Conservation (phyloP, 768 basidiomycete species). For the Coprinellus aureogranulatus region DNA sequence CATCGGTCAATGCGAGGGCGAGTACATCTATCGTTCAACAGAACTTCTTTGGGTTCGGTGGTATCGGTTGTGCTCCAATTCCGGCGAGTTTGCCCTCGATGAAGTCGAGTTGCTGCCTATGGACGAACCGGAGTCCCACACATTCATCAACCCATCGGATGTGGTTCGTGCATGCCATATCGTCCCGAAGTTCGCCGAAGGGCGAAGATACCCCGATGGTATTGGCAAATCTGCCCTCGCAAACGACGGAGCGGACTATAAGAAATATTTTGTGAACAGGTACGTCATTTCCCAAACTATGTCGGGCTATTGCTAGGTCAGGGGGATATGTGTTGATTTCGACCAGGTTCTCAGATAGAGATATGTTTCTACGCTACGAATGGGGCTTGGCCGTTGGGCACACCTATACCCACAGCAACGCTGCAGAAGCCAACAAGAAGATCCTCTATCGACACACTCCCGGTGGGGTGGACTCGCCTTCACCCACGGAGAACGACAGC, state of each 20-base stretch:
- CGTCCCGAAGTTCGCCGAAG: neutral
- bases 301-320: too few species aligned
- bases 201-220: neutral
- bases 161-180: neutral
- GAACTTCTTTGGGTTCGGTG: constrained; percentile 2
- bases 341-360: neutral
- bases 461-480: too few species aligned
- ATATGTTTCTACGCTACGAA: constrained; percentile 1
- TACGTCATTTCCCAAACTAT: neutral
- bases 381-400: neutral
- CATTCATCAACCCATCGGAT: neutral
- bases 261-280: neutral
- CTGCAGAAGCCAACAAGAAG: too few species aligned
- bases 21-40: too few species aligned
- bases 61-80: neutral
- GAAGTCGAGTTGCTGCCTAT: neutral
- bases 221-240: neutral
- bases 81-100: neutral
- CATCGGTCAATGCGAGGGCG: neutral
- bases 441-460: too few species aligned
- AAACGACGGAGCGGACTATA: neutral
- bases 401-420: neutral
- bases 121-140: neutral
- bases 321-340: neutral
- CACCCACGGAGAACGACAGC: too few species aligned